Evolutionary conservation across 352 stramenopile species (phyloP), one percentile per base, ranked within the genome.

Genomic region (Phytophthora palmivora): DNA sequence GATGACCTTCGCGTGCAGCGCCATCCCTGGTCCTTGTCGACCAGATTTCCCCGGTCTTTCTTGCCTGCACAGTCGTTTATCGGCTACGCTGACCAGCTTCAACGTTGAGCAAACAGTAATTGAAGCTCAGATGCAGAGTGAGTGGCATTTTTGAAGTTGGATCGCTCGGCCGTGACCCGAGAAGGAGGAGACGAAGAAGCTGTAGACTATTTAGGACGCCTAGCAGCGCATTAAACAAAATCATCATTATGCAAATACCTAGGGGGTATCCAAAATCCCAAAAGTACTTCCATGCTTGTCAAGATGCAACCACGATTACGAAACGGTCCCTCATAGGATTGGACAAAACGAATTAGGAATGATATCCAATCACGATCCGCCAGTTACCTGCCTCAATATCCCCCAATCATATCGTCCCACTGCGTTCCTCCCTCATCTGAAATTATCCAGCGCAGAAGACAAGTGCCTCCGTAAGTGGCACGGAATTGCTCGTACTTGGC

Each of bases 121-220:
- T 63, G 51, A 47, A 56, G 42, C 26, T 43, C 3, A 28, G 3
- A 28, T 28, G 24, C 24, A 28, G 43, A 48, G 34, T 3, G 18
- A 56, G n/a, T 41, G 32, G 53, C 61, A 52, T 67, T 72, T 72
- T 72, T 59, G 21, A 42, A 52, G 42, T 24, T 34, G 38, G 28
- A 34, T 39, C 12, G 4, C 30, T 33, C 14, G 46, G 24, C 24
- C 19, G 36, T 50, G 32, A 58, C 37, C 45, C 44, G 12, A 58
- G 18, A 18, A 37, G 34, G 4, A 56, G 39, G 52, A 72, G 53
- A 67, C 41, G 24, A 46, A 58, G 8, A 64, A 77, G 71, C 49
- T 79, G 71, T 79, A 77, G 67, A 79, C 59, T 79, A 79, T 79
- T 79, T 79, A 79, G 71, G 61, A 70, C 48, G 54, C 62, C 49